Evolutionary conservation across 2,329 filamentous ascomycete species (phyloP).

Genomic region (Alternaria viburni): DNA sequence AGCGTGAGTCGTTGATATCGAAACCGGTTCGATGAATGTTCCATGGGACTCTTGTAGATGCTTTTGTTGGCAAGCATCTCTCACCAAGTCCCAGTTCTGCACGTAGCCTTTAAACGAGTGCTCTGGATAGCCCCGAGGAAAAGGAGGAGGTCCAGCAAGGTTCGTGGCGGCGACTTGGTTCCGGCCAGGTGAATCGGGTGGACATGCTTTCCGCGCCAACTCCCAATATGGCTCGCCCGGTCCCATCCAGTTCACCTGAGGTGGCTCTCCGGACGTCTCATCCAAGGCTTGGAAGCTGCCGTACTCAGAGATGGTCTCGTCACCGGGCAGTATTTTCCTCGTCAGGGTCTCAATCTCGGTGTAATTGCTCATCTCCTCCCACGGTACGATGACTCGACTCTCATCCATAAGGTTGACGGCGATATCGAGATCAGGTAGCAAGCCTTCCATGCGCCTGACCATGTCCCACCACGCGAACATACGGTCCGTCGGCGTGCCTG

Average conservation of each 20-base stretch:
- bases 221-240: slow-evolving; percentile 50
- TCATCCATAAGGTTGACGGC: slow-evolving; percentile 59
- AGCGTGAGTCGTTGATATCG: slow-evolving; percentile 51
- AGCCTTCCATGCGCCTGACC: slow-evolving; percentile 44
- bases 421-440: slow-evolving; percentile 56
- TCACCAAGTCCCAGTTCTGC: slow-evolving; percentile 54
- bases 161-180: slow-evolving; percentile 42
- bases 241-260: slow-evolving; percentile 41
- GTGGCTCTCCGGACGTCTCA: slow-evolving; percentile 29
- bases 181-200: slow-evolving; percentile 46
- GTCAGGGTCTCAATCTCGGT: slow-evolving; percentile 40
- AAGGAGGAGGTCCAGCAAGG: slow-evolving; percentile 46
- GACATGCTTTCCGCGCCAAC: slow-evolving; percentile 51
- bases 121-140: slow-evolving; percentile 27
- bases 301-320: slow-evolving; percentile 28
- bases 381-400: slow-evolving; percentile 55
- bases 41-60: slow-evolving; percentile 56
- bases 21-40: slow-evolving; percentile 57
- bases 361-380: slow-evolving; percentile 53
- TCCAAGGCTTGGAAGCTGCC: slow-evolving; percentile 25
- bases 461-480: slow-evolving; percentile 52
- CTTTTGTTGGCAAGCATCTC: slow-evolving; percentile 55
- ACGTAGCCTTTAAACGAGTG: slow-evolving; percentile 55
- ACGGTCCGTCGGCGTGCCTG: slow-evolving; percentile 38
- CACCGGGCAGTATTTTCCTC: slow-evolving; percentile 33